A percentile compares a stretch with the other conserved stretches of the same genome.
phyloP scores from a whole-genome alignment of 1,284 basidiomycete species.

The Fomitopsis palustris region DNA sequence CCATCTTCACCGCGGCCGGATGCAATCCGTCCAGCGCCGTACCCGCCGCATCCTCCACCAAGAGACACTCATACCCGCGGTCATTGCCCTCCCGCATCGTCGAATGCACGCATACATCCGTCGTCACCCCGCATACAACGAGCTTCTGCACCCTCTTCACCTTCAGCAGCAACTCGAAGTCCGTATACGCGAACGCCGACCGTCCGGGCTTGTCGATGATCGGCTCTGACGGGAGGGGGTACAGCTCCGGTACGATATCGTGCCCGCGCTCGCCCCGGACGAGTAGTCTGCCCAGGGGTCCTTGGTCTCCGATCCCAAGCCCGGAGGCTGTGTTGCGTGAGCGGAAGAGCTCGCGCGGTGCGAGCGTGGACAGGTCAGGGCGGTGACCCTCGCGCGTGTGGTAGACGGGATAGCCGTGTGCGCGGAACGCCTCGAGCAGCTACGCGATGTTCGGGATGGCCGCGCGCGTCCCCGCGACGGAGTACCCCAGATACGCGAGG shows the following conservation, averaged over 20 bases:
- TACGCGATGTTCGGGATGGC: constrained; percentile 5
- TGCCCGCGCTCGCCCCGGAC: constrained; percentile 6
- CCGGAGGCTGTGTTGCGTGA: constrained; percentile 3
- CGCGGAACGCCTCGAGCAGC: constrained; percentile 6
- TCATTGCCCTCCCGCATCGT: constrained; percentile 10
- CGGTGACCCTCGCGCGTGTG: constrained; percentile 11
- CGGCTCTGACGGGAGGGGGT: constrained; percentile 1
- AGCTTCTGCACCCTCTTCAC: constrained; percentile 2
- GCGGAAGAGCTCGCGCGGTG: constrained; percentile 5
- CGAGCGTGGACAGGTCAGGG: constrained; percentile 9
- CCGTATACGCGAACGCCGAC: constrained; percentile 8
- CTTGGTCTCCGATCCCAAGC: constrained; percentile 6
- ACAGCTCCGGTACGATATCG: constrained; percentile 7
- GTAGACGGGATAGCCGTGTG: constrained; percentile 4
- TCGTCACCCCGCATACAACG: constrained; percentile 8
- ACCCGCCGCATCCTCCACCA: constrained; percentile 8
- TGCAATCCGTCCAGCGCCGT: background rate
- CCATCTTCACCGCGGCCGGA: background rate
- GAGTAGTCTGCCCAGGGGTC: constrained; percentile 7
- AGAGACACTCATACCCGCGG: constrained; percentile 6
- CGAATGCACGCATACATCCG: constrained; percentile 10
- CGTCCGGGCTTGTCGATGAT: constrained; percentile 9
- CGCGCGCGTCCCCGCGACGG: background rate
- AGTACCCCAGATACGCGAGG: constrained; percentile 5
- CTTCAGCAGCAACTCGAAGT: constrained; percentile 9